Base-by-base conservation (phyloP, 305 asterid genomes). In the Fraxinus xanthoxyloides region DNA sequence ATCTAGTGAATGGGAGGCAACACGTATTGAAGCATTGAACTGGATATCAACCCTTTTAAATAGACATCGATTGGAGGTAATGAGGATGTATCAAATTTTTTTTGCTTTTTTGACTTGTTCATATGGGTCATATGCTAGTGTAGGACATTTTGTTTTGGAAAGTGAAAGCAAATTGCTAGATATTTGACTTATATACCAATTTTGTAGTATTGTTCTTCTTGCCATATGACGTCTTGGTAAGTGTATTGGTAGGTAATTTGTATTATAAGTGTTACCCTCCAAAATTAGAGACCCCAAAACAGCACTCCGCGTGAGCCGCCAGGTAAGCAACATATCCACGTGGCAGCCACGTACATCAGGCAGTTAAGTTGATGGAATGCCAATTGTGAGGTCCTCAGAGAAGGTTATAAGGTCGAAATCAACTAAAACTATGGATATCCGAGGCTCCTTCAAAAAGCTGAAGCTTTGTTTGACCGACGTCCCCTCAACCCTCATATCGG, bases 21-120 rank as follows among this genome's bases (percentile, higher is more conserved):
- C 69, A 7, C 69, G 99, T 36, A 97, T 95, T 86, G 99, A 97
- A 91, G 95, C 99, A 82, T 87, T 97, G 86, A 92, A 92, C 81
- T 97, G 99, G 99, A 93, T 97, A 86, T 89, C 91, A 74, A 89
- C 91, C 82, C 94, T 97, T 24, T 82, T 97, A 85, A 89, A 84
- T 86, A 89, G 92, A 82, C 94, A 93, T 84, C 90, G 98, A 51
- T 76, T 81, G 21, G 98, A 92, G 98, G 98, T 95, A 84, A 83
- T 63, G 75, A 85, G 23, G 31, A 67, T 81, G 79, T 76, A 38
- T 77, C 24, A 81, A 43, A 34, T 79, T 28, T 63, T 28, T 63
- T 24, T 24, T 0, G 7, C 34, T 63, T 63, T 26, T 23, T 63
- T 24, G 7, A 21, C 74, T 67, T 67, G 74, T 10, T 67, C 17